Conservation (phyloP, 2,329 filamentous ascomycete species). For the Emericellopsis atlantica region DNA sequence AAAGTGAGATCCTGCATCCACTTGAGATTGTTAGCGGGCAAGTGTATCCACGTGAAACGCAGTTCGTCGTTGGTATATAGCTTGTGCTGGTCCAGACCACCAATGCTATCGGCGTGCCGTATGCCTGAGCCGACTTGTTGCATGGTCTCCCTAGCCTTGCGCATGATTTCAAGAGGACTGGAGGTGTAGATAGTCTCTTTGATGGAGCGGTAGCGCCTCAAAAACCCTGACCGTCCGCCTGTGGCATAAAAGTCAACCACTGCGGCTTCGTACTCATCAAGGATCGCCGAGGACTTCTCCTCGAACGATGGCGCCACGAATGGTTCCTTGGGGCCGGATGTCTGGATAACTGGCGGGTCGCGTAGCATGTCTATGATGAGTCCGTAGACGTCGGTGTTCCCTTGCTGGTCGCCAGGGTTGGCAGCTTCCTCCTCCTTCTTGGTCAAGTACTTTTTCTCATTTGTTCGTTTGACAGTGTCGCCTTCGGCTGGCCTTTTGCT, state of each 20-base stretch:
- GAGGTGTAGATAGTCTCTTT: not conserved
- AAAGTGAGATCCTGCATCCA: not conserved
- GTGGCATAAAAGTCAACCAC: not conserved
- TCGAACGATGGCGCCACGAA: not conserved
- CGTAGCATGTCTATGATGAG: not conserved
- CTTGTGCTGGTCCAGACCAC: not conserved
- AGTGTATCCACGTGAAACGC: not conserved
- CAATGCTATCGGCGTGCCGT: not conserved
- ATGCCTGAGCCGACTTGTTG: not conserved
- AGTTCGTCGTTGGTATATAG: not conserved
- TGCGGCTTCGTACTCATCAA: not conserved
- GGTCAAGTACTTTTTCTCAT: no score
- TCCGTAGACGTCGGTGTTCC: not conserved
- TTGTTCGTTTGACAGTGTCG: no score
- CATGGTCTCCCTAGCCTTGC: not conserved
- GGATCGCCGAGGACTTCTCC: not conserved
- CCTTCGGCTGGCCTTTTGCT: no score
- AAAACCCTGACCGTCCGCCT: not conserved
- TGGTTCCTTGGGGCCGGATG: not conserved
- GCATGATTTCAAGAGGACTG: not conserved
- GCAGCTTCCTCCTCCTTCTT: no score
- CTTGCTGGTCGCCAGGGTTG: no score
- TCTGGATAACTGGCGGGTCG: not conserved
- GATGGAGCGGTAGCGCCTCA: not conserved
- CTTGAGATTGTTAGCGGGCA: not conserved